A percentile compares a stretch with the other conserved stretches of the same genome.
phyloP scores from a whole-genome alignment of 345 rosid genomes.

The Diplotaxis tenuifolia region DNA sequence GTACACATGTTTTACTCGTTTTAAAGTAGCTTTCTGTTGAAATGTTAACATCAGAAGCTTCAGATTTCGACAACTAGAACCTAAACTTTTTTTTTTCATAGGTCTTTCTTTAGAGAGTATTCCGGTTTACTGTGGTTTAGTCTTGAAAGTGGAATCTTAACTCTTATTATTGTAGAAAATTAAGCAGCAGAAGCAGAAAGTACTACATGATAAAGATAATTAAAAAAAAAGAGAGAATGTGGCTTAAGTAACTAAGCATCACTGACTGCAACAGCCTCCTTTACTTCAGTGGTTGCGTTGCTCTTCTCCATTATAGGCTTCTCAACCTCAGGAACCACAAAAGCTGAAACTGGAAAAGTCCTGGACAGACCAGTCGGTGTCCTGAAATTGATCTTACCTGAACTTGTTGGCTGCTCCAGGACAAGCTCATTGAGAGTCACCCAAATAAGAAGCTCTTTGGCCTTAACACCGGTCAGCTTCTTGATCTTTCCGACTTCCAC shows the following conservation, averaged over 20 bases:
- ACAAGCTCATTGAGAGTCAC: slow-evolving; percentile 49
- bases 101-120: not conserved
- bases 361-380: slow-evolving; percentile 67
- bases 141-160: not conserved
- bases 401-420: slow-evolving; percentile 42
- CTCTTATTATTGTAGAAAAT: slow-evolving; percentile 16
- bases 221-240: not conserved
- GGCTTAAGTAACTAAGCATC: not conserved
- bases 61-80: slow-evolving; percentile 12
- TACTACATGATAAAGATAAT: slow-evolving; percentile 7
- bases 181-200: slow-evolving; percentile 1
- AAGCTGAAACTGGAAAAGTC: slow-evolving; percentile 67
- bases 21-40: slow-evolving; percentile 1
- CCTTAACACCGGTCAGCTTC: slow-evolving; percentile 92
- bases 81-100: slow-evolving; percentile 3
- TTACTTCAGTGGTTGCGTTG: slow-evolving; percentile 12
- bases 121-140: not conserved
- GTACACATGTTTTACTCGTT: not conserved
- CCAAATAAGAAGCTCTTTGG: slow-evolving; percentile 86
- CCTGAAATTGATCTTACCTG: slow-evolving; percentile 78
- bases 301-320: slow-evolving; percentile 13
- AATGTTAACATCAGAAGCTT: slow-evolving; percentile 15
- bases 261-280: slow-evolving; percentile 27
- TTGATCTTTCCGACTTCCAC: slow-evolving; percentile 64
- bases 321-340: slow-evolving; percentile 49